phyloP scores from a whole-genome alignment of 306 rosid species.

The Quercus berberidifolia region DNA sequence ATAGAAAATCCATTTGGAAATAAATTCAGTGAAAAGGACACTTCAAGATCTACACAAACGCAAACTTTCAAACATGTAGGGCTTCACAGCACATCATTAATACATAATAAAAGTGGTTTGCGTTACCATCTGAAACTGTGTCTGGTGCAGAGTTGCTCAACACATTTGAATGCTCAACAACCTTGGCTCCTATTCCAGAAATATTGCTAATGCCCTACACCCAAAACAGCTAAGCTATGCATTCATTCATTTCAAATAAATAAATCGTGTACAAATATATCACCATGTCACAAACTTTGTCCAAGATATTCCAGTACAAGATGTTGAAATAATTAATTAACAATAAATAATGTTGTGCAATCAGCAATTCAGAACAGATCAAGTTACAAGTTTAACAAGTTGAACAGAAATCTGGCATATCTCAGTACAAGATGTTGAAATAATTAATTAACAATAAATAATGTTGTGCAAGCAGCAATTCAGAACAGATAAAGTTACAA shows the following conservation, averaged over 20 bases:
- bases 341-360: neutral
- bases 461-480: neutral
- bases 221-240: neutral
- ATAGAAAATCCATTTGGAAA: conserved; percentile 34
- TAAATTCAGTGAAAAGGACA: conserved; percentile 32
- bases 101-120: neutral
- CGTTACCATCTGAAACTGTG: conserved; percentile 27
- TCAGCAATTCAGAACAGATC: neutral
- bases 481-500: neutral
- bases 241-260: neutral
- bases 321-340: neutral
- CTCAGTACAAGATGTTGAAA: neutral
- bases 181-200: conserved; percentile 5
- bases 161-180: conserved; percentile 19
- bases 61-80: conserved; percentile 2
- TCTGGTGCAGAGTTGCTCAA: conserved; percentile 2
- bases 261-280: neutral
- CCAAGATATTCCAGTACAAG: neutral
- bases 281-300: neutral
- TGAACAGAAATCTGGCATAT: no score
- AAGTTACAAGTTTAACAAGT: neutral
- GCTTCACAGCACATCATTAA: neutral
- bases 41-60: conserved; percentile 38
- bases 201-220: conserved; percentile 19
- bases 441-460: neutral